Base-by-base conservation (phyloP, 139 green algal species). In the Desmodesmus armatus region DNA sequence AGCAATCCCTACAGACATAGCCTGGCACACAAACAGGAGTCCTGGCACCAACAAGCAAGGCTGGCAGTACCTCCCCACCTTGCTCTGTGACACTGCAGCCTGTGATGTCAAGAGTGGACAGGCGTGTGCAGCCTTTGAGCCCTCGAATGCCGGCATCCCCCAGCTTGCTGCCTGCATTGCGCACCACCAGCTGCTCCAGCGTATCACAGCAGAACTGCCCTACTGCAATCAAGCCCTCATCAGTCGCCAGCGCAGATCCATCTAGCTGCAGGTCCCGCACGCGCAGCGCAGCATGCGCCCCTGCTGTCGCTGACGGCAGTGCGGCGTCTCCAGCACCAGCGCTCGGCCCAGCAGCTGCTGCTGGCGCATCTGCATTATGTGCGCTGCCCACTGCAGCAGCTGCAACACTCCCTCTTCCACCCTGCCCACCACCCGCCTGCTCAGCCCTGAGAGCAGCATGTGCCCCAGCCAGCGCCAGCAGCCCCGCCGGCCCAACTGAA, bases 71-170 rank as follows among this genome's bases (percentile, higher is more conserved):
- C 21, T 51, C 2, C 73, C 67, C 47, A 80, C 73, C 73, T 67
- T 65, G 2, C 37, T 80, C 73, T 21, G 73, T 80, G 47, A 80
- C 49, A 44, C 73, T 80, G 73, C 73, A 69, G 31, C 73, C 53
- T 40, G 73, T 80, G 19, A 80, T 67, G 31, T 80, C 73, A 29
- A 80, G 15, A 37, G 25, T 69, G 35, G 33, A 49, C 47, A 80
- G 9, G 4, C 41, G 33, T 1, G 37, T 31, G 49, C 73, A 80
- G 4, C 73, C 73, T 31, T 3, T 44, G 29, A 80, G 49, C 2
- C 73, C 73, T 13, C 49, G 33, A 2, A 80, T 3, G 19, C 73
- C 73, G 1, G 31, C 73, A 53, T 80, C 73, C 49, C 73, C 49
- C 33, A 49, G 2, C 71, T 27, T n/a, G n/a, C n/a, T 40, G 62